Evolutionary conservation across 306 rosid genomes (phyloP).

Genomic region (Quercus engelmannii): DNA sequence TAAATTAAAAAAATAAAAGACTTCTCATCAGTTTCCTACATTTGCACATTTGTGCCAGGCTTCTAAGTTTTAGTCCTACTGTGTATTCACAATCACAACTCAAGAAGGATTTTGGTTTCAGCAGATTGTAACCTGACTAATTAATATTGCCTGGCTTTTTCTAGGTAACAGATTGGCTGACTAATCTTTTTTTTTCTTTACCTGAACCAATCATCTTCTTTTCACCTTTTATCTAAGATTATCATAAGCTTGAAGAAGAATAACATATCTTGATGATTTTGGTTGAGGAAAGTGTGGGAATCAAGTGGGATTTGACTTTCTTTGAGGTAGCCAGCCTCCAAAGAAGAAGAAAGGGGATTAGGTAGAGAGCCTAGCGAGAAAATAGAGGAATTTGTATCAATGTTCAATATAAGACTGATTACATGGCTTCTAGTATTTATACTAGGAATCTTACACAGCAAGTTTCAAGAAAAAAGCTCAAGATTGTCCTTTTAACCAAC

Average conservation of each 20-base stretch:
- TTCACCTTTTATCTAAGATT: not conserved
- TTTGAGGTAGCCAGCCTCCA: no score
- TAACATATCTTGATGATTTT: not conserved
- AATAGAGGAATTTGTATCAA: no score
- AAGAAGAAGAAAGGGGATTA: no score
- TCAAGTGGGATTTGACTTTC: no score
- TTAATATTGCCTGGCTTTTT: not conserved
- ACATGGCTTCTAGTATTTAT: no score
- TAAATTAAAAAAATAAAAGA: not conserved
- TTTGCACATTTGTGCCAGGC: not conserved
- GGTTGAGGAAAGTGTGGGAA: no score
- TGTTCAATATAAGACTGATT: no score
- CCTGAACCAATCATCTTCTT: not conserved
- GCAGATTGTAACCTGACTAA: not conserved
- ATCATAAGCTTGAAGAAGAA: conserved; percentile 15
- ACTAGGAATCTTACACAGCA: no score
- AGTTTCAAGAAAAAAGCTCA: no score
- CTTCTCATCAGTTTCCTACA: conserved; percentile 1
- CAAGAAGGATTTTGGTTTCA: not conserved
- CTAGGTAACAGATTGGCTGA: not conserved
- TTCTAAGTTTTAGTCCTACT: not conserved
- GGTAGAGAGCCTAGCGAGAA: no score
- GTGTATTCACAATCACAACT: not conserved
- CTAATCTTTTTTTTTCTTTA: not conserved
- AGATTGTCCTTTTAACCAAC: no score